Evolutionary conservation across 768 basidiomycete genomes (phyloP), one percentile per base, ranked within the genome.

Genomic region (Lyophyllum atratum): DNA sequence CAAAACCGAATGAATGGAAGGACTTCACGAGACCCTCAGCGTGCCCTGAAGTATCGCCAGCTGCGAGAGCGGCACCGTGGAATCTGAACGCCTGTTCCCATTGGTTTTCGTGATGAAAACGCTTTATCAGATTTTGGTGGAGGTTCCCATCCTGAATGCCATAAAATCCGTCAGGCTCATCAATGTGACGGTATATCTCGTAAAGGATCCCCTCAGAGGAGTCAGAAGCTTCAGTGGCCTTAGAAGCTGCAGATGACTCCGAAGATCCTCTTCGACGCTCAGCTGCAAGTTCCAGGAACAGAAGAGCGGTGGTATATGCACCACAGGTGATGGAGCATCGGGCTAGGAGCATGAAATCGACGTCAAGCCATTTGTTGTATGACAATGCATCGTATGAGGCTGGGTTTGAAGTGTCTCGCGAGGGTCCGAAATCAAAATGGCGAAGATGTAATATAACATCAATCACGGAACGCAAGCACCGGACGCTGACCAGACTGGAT

Each of bases 101-200:
- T 66, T 95, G 89, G 19, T 86, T 81, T 70, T 99, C 97, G 60
- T 99, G 97, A 63, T 93, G 91, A 59, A 96, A 88, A 10, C 93
- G 85, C 59, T 86, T 89, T 50, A 95, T 78, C 33, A 99, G 80
- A 54, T 95, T 90, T 43, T 83, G 80, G 24, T 85, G 82, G n/a
- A 92, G 81, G 66, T 98, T 86, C 29, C 80, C 72, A 7, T 89
- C 86, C 59, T 87, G 80, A 57, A 98, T 94, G 5, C 94, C 94
- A 70, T 99, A 99, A 70, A 99, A 99, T 1, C 97, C 95, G 64
- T 99, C 97, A 0, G 95, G 95, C 69, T 99, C 97, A 66, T 97
- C 95, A 58, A 99, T 94, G 64, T 94, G 90, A 52, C 87, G 86
- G 66, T 98, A 99, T 49, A 98, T 93, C 49, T 90, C 89, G 74